phyloP scores from a whole-genome alignment of 2,329 filamentous ascomycete species.

The Sporothrix phasma region DNA sequence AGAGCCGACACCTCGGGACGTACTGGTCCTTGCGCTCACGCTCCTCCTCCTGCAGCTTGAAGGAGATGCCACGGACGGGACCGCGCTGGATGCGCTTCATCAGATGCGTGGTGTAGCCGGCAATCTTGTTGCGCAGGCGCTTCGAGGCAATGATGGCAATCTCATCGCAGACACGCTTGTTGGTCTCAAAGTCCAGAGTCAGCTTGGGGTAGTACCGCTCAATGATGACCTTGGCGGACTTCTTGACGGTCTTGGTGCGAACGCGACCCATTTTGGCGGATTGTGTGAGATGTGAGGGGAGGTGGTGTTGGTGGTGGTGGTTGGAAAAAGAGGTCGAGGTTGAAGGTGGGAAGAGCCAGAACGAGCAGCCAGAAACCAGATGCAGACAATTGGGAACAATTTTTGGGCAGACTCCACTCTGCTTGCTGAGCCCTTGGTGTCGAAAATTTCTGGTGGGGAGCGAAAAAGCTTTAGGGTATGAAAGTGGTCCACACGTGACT shows the following conservation, averaged over 20 bases:
- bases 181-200: slow-evolving; percentile 96
- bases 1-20: slow-evolving; percentile 96
- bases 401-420: slow-evolving; percentile 5
- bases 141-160: slow-evolving; percentile 99
- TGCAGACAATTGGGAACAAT: slow-evolving; percentile 7
- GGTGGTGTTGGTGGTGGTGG: slow-evolving; percentile 11
- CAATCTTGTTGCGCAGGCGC: slow-evolving; percentile 98
- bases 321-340: slow-evolving; percentile 1
- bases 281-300: slow-evolving; percentile 23
- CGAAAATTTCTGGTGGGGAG: not conserved
- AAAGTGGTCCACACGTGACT: slow-evolving; percentile 3
- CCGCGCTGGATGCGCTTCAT: slow-evolving; percentile 99
- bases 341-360: not conserved
- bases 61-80: slow-evolving; percentile 98
- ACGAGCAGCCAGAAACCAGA: not conserved
- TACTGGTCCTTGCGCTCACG: slow-evolving; percentile 99
- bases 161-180: slow-evolving; percentile 92
- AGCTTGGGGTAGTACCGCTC: slow-evolving; percentile 96
- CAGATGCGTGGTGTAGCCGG: slow-evolving; percentile 94
- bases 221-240: slow-evolving; percentile 98
- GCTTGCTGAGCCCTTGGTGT: not conserved
- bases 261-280: slow-evolving; percentile 60
- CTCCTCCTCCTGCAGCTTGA: slow-evolving; percentile 99
- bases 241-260: slow-evolving; percentile 61
- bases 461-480: slow-evolving; percentile 7